Percentiles rank a stretch among this genome's conserved stretches.
Conservation (phyloP, 176 grass and related monocot species). For the Phragmites australis region DNA sequence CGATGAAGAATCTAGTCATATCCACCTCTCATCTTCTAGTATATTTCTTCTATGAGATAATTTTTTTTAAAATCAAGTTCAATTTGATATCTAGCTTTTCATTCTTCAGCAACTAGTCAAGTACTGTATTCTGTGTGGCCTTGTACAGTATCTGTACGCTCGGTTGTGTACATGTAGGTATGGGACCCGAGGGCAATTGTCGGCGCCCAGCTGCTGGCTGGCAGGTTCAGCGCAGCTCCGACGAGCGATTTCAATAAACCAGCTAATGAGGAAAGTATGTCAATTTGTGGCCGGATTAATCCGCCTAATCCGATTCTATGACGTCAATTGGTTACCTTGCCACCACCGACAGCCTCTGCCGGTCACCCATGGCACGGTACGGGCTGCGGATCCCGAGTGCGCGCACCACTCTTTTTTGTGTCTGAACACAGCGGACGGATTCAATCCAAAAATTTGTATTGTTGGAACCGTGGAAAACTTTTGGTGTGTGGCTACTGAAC, state of each 20-base stretch:
- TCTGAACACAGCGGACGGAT: too few species aligned
- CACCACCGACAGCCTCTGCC: constrained; percentile 33
- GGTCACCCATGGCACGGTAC: not conserved
- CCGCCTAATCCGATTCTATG: not conserved
- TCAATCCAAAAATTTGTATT: too few species aligned
- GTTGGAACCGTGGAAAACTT: too few species aligned
- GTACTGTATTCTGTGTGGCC: not conserved
- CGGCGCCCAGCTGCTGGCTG: not conserved
- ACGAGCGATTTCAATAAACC: not conserved
- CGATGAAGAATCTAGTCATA: too few species aligned
- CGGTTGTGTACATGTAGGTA: not conserved
- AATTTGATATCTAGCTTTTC: too few species aligned
- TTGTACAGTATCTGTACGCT: not conserved
- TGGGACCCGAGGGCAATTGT: not conserved
- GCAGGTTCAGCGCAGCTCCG: not conserved
- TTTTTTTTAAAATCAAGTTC: too few species aligned
- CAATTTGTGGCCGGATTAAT: not conserved
- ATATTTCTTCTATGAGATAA: too few species aligned
- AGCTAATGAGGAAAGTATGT: not conserved
- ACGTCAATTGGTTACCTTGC: not conserved
- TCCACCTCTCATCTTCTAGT: too few species aligned
- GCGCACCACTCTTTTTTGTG: not conserved
- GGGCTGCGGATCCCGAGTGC: not conserved
- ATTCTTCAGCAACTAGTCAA: too few species aligned
- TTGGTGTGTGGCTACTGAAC: too few species aligned